Percentiles rank a stretch among this genome's conserved stretches.
Evolutionary conservation across 2,329 filamentous ascomycete species (phyloP).

Genomic region (Aaosphaeria pasadenensis): DNA sequence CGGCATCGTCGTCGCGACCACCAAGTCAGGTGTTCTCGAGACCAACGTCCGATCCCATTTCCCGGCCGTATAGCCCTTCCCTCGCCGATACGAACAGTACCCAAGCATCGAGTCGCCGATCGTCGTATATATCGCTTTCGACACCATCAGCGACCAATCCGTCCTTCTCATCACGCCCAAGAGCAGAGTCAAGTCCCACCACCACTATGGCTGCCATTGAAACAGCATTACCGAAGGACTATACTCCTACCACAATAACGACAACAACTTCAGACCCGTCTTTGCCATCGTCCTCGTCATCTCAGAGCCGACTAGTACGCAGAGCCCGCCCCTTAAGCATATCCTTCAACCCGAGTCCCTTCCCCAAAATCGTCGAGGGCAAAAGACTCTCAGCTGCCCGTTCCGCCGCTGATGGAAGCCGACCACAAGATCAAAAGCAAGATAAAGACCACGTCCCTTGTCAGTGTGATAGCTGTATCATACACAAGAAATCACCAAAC

Average conservation of each 20-base stretch:
- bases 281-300: background rate
- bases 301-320: conserved; percentile 2
- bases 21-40: background rate
- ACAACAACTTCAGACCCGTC: background rate
- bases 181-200: conserved; percentile 5
- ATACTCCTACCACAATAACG: too few relatives aligned
- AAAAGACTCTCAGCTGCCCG: conserved; percentile 1
- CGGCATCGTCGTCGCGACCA: background rate
- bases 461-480: too few relatives aligned
- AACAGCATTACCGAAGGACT: background rate
- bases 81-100: background rate
- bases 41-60: conserved; percentile 15
- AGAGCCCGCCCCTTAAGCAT: conserved; percentile 13
- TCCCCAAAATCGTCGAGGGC: conserved; percentile 14
- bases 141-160: conserved; percentile 7
- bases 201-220: background rate
- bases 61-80: background rate
- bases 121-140: conserved; percentile 11
- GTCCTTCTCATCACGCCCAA: conserved; percentile 1
- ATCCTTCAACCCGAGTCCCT: conserved; percentile 11
- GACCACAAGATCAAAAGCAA: too few relatives aligned
- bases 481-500: too few relatives aligned
- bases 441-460: too few relatives aligned
- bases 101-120: background rate
- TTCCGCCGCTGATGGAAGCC: too few relatives aligned